Evolutionary conservation across 2,329 filamentous ascomycete species (phyloP), one percentile per base, ranked within the genome.

Genomic region (Lasiodiplodia hormozganensis): DNA sequence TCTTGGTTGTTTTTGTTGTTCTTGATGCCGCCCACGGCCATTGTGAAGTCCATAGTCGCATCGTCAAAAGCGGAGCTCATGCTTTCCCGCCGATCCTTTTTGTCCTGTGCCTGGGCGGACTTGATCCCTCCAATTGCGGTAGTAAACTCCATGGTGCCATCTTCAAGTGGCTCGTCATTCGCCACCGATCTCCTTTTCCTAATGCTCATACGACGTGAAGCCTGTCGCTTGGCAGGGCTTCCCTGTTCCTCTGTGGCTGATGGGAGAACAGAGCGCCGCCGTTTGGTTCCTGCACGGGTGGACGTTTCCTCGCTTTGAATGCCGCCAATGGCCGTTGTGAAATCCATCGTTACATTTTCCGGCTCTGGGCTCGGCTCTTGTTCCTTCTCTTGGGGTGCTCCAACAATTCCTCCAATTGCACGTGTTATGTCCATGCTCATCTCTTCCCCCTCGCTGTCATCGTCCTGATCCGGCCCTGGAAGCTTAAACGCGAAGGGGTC

Each of bases 391-490:
- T 78, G 69, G 60, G 79, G 74, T 38, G 80, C 84, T 5, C 85
- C 82, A 23, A 97, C 79, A 66, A 98, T 97, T 3, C 90, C 88
- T 10, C 95, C 95, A 65, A 97, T 84, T 10, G 89, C 92, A 67
- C 88, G 89, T 2, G 95, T 97, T 8, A 97, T 92, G 73, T 98
- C 95, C 95, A 98, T 97, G 25, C 93, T 96, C 85, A 96, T 90
- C 49, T 94, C 92, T 71, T 88, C 87, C 23, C 87, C 85, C 28
- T 85, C 82, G 14, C 83, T 84, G 5, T 81, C 76, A 28, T 84
- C 75, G 64, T 83, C 80, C 69, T 78, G 78, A 31, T 70, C 71
- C n/a, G 60, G 51, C 43, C 28, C 65, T 18, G 34, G 51, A 18
- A 68, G 57, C 25, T 73, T 73, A 4, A 72, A 73, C 4, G 72